phyloP scores from a whole-genome alignment of 768 basidiomycete genomes.

The Cytidiella melzeri region DNA sequence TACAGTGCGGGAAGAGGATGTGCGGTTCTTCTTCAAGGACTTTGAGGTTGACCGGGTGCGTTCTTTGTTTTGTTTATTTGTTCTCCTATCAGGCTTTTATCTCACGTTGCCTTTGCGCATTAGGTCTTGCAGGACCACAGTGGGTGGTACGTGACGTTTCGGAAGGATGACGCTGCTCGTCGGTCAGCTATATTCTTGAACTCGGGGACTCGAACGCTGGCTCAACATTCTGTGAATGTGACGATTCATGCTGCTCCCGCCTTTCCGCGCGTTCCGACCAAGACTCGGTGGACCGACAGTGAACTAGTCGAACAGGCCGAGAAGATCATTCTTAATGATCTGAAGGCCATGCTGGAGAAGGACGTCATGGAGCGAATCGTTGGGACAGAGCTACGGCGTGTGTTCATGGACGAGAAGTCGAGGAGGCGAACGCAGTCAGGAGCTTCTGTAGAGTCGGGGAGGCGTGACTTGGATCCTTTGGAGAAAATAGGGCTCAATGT shows the following conservation, averaged over 20 bases:
- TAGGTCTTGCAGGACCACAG: conserved; percentile 66
- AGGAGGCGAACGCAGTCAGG: conserved; percentile 27
- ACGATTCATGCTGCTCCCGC: conserved; percentile 39
- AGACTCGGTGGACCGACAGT: conserved; percentile 44
- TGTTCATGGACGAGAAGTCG: conserved; percentile 49
- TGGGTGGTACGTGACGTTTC: conserved; percentile 82
- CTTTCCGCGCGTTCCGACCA: conserved; percentile 28
- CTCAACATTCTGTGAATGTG: conserved; percentile 53
- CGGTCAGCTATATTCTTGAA: conserved; percentile 63
- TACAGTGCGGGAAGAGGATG: conserved; percentile 57
- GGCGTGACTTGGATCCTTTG: conserved; percentile 32
- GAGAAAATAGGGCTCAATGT: conserved; percentile 33
- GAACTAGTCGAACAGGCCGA: conserved; percentile 52
- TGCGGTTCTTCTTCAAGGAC: conserved; percentile 59
- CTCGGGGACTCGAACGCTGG: conserved; percentile 44
- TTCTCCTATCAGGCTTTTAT: neutral
- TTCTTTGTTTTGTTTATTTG: neutral
- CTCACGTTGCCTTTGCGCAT: conserved; percentile 8
- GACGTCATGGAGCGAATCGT: conserved; percentile 62
- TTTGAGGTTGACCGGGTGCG: conserved; percentile 69
- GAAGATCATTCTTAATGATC: conserved; percentile 50
- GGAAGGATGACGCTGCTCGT: conserved; percentile 51
- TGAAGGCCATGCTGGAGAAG: conserved; percentile 50
- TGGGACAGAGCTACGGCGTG: conserved; percentile 41
- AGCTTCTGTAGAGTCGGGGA: conserved; percentile 11